phyloP scores from a whole-genome alignment of 2,329 filamentous ascomycete genomes.

The Penicillium expansum region DNA sequence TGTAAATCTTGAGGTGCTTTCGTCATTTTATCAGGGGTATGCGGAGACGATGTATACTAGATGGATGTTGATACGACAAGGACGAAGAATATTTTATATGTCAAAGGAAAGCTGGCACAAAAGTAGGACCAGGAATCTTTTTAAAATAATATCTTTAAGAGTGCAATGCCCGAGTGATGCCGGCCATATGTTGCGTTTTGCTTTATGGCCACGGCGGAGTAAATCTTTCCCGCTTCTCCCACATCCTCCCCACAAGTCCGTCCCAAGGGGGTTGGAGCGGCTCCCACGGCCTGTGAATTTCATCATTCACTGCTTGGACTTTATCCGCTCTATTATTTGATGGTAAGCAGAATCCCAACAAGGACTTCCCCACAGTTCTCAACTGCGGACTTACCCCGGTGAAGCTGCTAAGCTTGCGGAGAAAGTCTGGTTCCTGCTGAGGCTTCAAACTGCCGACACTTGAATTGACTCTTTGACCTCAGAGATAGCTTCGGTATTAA shows the following conservation, averaged over 20 bases:
- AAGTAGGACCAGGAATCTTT: not conserved
- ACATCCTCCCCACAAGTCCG: slow-evolving; percentile 22
- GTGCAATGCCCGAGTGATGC: slow-evolving; percentile 2
- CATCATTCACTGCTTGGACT: slow-evolving; percentile 12
- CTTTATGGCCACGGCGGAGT: slow-evolving; percentile 17
- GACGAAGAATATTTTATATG: not conserved
- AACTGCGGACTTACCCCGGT: not conserved
- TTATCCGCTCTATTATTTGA: slow-evolving; percentile 12
- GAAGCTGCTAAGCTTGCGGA: not conserved
- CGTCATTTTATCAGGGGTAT: slow-evolving; percentile 24
- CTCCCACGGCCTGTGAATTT: not conserved
- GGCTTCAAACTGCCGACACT: not conserved
- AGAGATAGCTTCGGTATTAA: too few relatives aligned
- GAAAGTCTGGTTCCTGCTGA: not conserved
- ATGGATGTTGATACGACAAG: not conserved
- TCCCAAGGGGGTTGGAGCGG: not conserved
- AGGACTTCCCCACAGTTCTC: not conserved
- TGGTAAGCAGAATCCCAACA: not conserved
- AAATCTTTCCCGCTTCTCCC: slow-evolving; percentile 27
- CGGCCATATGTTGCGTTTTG: slow-evolving; percentile 5
- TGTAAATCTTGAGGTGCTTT: slow-evolving; percentile 35
- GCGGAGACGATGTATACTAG: not conserved
- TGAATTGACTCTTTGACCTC: too few relatives aligned
- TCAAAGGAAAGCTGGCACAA: not conserved
- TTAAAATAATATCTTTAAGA: slow-evolving; percentile 1